phyloP scores from a whole-genome alignment of 2,329 filamentous ascomycete genomes.

The Pseudopithomyces chartarum region DNA sequence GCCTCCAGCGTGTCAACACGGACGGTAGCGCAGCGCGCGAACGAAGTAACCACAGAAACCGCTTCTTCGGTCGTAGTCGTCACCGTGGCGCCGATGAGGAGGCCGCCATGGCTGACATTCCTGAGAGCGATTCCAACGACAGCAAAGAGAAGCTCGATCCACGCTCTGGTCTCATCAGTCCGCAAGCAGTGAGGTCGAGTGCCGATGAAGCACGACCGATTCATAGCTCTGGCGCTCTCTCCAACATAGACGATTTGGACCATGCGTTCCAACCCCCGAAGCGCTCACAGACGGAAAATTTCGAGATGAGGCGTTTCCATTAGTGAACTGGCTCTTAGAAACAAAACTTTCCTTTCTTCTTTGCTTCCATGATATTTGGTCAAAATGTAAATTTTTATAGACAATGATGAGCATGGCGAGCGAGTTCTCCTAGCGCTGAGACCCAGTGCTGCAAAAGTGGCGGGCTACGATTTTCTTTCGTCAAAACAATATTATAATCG shows the following conservation, averaged over 20 bases:
- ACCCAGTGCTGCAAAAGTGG: not conserved
- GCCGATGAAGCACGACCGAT: constrained; percentile 22
- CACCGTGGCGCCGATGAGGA: constrained; percentile 43
- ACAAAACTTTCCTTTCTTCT: not conserved
- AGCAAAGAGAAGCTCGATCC: constrained; percentile 42
- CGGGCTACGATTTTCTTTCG: constrained; percentile 2
- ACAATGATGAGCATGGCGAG: not conserved
- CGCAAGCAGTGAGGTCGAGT: constrained; percentile 33
- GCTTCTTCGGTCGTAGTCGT: constrained; percentile 62
- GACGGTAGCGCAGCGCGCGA: constrained; percentile 39
- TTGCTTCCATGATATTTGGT: not conserved
- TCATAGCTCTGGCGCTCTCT: constrained; percentile 33
- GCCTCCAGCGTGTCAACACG: constrained; percentile 41
- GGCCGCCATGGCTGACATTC: constrained; percentile 55
- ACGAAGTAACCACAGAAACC: constrained; percentile 59
- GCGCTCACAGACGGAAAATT: constrained; percentile 36
- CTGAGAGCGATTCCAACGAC: constrained; percentile 39
- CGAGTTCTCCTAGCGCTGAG: not conserved
- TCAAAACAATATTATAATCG: not conserved
- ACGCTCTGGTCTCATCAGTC: constrained; percentile 38
- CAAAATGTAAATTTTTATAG: not conserved
- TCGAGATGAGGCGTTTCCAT: constrained; percentile 40
- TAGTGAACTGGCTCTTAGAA: constrained; percentile 4
- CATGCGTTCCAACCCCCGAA: constrained; percentile 26
- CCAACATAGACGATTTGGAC: constrained; percentile 24